Conservation (phyloP, 352 stramenopile species). For the Phytophthora pluvialis region DNA sequence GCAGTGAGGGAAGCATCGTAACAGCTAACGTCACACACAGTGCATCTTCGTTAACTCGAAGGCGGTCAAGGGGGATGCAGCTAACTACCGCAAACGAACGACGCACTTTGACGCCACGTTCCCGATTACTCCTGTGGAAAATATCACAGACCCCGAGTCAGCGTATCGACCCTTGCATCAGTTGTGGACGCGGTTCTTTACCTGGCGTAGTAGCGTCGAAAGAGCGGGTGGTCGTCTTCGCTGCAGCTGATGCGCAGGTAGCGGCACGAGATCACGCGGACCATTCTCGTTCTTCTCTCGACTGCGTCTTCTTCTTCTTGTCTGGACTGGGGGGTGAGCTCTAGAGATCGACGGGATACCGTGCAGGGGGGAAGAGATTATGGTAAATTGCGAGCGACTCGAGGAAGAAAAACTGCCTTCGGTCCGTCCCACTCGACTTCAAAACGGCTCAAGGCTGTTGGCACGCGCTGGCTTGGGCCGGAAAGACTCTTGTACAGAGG, state of each 20-base stretch:
- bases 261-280: slow-evolving; percentile 21
- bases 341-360: too few relatives aligned
- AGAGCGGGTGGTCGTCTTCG: slow-evolving; percentile 39
- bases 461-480: too few relatives aligned
- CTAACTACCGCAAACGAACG: background rate
- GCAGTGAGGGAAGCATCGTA: slow-evolving; percentile 58
- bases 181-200: slow-evolving; percentile 11
- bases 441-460: background rate
- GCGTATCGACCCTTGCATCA: too few relatives aligned
- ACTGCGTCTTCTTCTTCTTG: too few relatives aligned
- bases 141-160: background rate
- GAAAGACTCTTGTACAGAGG: background rate
- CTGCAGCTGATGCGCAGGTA: slow-evolving; percentile 36
- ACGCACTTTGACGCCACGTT: slow-evolving; percentile 31
- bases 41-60: background rate
- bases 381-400: background rate
- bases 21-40: slow-evolving; percentile 17
- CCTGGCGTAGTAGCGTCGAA: slow-evolving; percentile 39
- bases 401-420: background rate
- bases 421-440: background rate
- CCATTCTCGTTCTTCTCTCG: slow-evolving; percentile 8
- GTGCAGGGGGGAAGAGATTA: background rate
- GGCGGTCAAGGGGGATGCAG: too few relatives aligned
- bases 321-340: too few relatives aligned
- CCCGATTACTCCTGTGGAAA: slow-evolving; percentile 30